Percentiles rank a stretch among this genome's conserved stretches.
Conservation (phyloP, 2,329 filamentous ascomycete genomes). For the Diplodia seriata region DNA sequence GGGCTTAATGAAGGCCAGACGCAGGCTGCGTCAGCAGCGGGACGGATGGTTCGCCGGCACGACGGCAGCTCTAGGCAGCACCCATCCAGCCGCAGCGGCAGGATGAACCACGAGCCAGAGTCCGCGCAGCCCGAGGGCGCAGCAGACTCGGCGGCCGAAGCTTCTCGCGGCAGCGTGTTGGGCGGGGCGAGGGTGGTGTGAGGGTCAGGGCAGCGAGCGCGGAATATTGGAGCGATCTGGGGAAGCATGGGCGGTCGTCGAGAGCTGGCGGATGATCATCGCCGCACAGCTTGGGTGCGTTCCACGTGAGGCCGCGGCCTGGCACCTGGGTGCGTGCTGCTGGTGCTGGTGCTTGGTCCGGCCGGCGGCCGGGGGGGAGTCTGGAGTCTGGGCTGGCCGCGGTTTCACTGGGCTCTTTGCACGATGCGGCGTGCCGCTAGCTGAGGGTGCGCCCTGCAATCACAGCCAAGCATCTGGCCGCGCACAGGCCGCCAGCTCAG, state of each 20-base stretch:
- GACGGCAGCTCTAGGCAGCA: constrained; percentile 8
- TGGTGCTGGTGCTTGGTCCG: neutral
- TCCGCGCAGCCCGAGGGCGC: constrained; percentile 12
- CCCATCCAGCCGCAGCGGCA: constrained; percentile 3
- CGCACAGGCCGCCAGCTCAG: constrained; percentile 10
- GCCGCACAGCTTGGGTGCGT: neutral
- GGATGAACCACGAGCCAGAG: neutral
- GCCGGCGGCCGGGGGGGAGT: neutral
- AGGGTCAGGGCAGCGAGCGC: constrained; percentile 14
- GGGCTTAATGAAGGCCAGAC: constrained; percentile 25
- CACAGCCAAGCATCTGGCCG: constrained; percentile 19
- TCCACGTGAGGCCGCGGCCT: constrained; percentile 9
- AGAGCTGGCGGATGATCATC: constrained; percentile 13
- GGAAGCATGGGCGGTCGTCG: constrained; percentile 18
- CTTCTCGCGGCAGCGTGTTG: neutral
- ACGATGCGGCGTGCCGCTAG: constrained; percentile 24
- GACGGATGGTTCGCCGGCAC: neutral
- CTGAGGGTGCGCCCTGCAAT: constrained; percentile 22
- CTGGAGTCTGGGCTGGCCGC: constrained; percentile 11
- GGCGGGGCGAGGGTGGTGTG: constrained; percentile 2
- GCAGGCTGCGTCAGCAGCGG: constrained; percentile 24
- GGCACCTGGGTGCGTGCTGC: neutral
- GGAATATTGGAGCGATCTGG: constrained; percentile 7
- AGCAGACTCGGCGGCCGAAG: constrained; percentile 2
- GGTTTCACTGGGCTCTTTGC: constrained; percentile 16